Conservation (phyloP, 768 basidiomycete species). For the Chalciporus sphaerocephalus region DNA sequence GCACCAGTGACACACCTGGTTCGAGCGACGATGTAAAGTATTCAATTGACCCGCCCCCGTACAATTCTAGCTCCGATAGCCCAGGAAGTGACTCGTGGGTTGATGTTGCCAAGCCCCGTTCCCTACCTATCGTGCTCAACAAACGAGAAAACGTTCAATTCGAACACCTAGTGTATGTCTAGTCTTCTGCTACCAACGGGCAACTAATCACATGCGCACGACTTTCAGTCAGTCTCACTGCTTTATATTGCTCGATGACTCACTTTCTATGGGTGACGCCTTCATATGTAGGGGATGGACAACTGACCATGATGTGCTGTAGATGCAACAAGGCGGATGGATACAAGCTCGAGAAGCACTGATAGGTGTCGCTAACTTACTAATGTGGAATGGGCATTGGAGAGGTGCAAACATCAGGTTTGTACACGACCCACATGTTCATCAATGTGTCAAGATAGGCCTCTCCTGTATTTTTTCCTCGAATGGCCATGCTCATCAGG, state of each 20-base stretch:
- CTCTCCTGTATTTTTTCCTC: neutral
- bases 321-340: slow-evolving; percentile 25
- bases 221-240: slow-evolving; percentile 16
- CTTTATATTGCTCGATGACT: slow-evolving; percentile 23
- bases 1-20: neutral
- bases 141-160: slow-evolving; percentile 16
- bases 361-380: slow-evolving; percentile 5
- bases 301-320: neutral
- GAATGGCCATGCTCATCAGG: neutral
- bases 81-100: slow-evolving; percentile 7
- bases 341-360: slow-evolving; percentile 20
- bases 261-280: slow-evolving; percentile 11
- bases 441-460: slow-evolving; percentile 9
- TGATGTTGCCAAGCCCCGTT: slow-evolving; percentile 8
- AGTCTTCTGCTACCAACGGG: neutral
- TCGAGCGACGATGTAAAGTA: neutral
- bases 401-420: slow-evolving; percentile 18
- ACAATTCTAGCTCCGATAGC: slow-evolving; percentile 1
- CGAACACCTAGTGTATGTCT: slow-evolving; percentile 15
- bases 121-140: slow-evolving; percentile 6
- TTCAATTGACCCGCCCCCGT: slow-evolving; percentile 11
- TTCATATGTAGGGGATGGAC: neutral
- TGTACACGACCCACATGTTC: slow-evolving; percentile 7
- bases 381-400: slow-evolving; percentile 15
- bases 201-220: slow-evolving; percentile 2